These are phyloP conservation scores for Chenopodium album DNA, from an alignment of 148 eudicot genomes.

Conservation along the genomic window DNA sequence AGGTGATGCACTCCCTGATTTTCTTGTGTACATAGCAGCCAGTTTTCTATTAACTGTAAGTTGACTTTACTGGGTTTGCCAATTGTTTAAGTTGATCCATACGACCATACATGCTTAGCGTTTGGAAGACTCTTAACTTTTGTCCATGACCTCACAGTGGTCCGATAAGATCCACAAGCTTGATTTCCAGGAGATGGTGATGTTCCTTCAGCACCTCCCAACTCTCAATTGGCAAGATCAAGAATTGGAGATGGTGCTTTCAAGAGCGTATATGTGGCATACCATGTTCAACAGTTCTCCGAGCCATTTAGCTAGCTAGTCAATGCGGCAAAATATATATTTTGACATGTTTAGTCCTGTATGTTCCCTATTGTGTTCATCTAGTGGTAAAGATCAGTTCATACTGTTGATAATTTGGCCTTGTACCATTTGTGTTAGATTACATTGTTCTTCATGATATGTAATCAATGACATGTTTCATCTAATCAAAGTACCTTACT, in stretches of 20 bases:
- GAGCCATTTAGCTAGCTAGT: slow-evolving; percentile 76
- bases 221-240: slow-evolving; percentile 77
- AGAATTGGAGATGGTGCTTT: slow-evolving; percentile 93
- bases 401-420: slow-evolving; percentile 9
- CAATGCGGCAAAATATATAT: not conserved
- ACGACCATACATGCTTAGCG: not conserved
- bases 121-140: not conserved
- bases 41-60: slow-evolving; percentile 92
- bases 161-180: slow-evolving; percentile 81
- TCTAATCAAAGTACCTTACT: not conserved
- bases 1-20: slow-evolving; percentile 98
- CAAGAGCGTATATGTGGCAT: slow-evolving; percentile 97
- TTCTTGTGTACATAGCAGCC: slow-evolving; percentile 94
- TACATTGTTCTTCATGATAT: not conserved
- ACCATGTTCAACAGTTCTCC: slow-evolving; percentile 89
- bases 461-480: slow-evolving; percentile 9
- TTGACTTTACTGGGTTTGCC: not conserved
- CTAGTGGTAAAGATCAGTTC: not conserved
- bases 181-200: slow-evolving; percentile 96
- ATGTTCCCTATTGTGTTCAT: slow-evolving; percentile 17
- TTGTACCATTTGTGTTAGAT: slow-evolving; percentile 23
- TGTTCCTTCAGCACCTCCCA: slow-evolving; percentile 95
- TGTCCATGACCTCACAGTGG: slow-evolving; percentile 58
- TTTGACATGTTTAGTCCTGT: slow-evolving; percentile 11
- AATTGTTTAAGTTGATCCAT: too few relatives aligned